Evolutionary conservation across 2,329 filamentous ascomycete genomes (phyloP), one percentile per base, ranked within the genome.

Genomic region (Pseudogymnoascus sp.): DNA sequence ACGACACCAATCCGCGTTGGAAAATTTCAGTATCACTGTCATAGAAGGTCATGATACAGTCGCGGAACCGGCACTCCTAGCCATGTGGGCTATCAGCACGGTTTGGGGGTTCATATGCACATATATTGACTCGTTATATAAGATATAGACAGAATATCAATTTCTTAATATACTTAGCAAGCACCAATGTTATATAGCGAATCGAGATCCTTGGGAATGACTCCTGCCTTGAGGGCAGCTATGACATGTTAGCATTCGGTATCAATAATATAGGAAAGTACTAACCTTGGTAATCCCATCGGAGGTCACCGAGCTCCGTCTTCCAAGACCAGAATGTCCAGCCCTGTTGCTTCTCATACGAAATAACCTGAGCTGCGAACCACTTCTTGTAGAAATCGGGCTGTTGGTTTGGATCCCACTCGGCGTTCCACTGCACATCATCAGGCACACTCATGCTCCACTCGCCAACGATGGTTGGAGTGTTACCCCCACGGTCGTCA

Each of bases 241-340:
- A 47, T 15, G 20, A 15, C 12, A 9, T 7, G 20, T 43, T 39
- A 38, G 35, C 6, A 33, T 15, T 57, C 15, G 39, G 38, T 28
- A 60, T 28, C 15, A 33, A 25, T 20, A 33, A 25, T 47, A n/a
- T 47, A 12, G 9, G 25, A n/a, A 39, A 30, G 14, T 20, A 61
- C 59, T 22, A 58, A 63, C 68, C 73, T 67, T 75, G 69, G 65
- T 82, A 82, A 63, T 76, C 76, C 79, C 79, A 81, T 20, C 77
- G 69, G 71, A 75, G 80, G 65, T 80, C 77, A 36, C 73, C 74
- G 62, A 77, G 14, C 69, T 81, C 68, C 3, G 71, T 68, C 71
- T 85, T 86, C 83, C 82, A 86, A 0, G 77, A 77, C 83, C 83
- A 86, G 67, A 84, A 86, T 2, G 82, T 69, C 82, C 81, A 85